Base-by-base conservation (phyloP, 2,329 filamentous ascomycete species). In the Pseudopyrenochaeta lycopersici region DNA sequence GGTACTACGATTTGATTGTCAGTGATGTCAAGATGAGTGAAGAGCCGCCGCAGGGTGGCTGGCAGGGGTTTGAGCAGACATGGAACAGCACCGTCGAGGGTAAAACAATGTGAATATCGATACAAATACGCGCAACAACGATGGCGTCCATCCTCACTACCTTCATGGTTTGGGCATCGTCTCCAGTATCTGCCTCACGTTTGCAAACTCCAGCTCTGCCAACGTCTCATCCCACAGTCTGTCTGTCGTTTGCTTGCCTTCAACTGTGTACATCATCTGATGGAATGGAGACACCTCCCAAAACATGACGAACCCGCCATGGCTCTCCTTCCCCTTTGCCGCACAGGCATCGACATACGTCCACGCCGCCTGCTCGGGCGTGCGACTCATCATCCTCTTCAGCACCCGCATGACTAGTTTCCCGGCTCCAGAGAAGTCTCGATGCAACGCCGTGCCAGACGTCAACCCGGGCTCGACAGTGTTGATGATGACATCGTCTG, bases 1-100 rank as follows among this genome's bases (percentile, higher is more conserved):
- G 85, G 0, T 70, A 74, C 18, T 87, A 87, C 63, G 84, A 87
- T 51, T 78, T 87, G 70, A 78, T 85, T 2, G 74, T 87, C 0
- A 80, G 83, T 51, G 77, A 78, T 20, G 57, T 87, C 43, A 81
- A 78, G 58, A 77, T 86, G 77, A 78, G 76, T 29, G 82, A 83
- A 38, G 81, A 82, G 62, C 82, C 81, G 0, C 82, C 81, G 0
- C 76, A 78, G 4, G 84, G 84, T 1, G 84, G 85, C 0, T 87
- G 84, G 85, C 68, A 70, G 1, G 74, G 73, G 18, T 87, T 87
- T 58, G 81, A 84, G 29, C 64, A 71, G 21, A 83, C 85, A 44
- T 87, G 82, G 80, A 72, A 65, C 21, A 59, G 43, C 29, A 64
- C 72, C 4, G 60, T 62, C 1, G 72, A 76, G 33, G 74, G 74